Evolutionary conservation across 208 protist genomes (phyloP).

Genomic region (Leishmania arabica): DNA sequence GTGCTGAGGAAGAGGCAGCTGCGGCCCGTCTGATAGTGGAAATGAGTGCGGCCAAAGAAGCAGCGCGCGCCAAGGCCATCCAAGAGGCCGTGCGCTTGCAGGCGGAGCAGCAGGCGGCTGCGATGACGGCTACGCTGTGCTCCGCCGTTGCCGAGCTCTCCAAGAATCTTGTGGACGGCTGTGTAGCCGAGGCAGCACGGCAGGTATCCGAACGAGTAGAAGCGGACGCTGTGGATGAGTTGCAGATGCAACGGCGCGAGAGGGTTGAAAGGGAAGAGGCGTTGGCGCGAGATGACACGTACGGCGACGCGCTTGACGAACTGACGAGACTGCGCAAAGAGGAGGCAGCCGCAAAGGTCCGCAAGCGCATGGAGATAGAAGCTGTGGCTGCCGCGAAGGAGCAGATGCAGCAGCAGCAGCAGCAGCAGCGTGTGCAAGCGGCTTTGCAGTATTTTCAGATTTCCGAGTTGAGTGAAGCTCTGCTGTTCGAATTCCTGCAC

Average conservation of each 20-base stretch:
- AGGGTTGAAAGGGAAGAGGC: neutral
- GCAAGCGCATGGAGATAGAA: neutral
- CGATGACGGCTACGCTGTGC: neutral
- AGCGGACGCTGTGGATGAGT: neutral
- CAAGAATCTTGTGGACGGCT: neutral
- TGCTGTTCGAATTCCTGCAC: conserved; percentile 4
- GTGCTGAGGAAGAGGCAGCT: neutral
- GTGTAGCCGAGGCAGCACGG: conserved; percentile 1
- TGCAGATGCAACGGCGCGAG: neutral
- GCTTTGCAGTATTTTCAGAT: neutral
- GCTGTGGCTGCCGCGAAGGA: too few relatives aligned
- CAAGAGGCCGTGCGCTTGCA: neutral
- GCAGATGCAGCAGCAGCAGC: neutral
- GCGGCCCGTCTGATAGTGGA: neutral
- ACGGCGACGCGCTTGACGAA: neutral
- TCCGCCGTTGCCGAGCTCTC: neutral
- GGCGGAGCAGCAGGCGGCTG: neutral
- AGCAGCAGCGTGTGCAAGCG: neutral
- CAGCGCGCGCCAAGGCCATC: neutral
- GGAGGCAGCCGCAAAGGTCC: neutral
- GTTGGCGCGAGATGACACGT: neutral
- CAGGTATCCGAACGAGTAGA: neutral
- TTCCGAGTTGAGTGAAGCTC: neutral
- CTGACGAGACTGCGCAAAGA: neutral
- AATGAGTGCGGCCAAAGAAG: neutral